Conservation (phyloP, 306 rosid species). For the Albizia julibrissin region DNA sequence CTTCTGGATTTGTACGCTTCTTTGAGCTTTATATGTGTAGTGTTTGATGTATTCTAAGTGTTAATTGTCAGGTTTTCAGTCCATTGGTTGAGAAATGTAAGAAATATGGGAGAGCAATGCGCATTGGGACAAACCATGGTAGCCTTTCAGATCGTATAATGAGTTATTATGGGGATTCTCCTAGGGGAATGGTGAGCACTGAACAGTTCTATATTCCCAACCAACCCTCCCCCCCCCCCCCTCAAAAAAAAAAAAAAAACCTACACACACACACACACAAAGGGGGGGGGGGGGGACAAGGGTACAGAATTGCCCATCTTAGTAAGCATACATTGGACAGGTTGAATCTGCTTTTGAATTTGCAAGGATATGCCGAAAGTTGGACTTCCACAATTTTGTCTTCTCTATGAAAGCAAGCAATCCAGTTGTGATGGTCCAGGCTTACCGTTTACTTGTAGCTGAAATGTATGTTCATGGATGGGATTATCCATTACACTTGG, state of each 20-base stretch:
- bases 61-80: conserved; percentile 67
- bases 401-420: conserved; percentile 99
- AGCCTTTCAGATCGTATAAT: conserved; percentile 99
- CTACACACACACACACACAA: not conserved
- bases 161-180: conserved; percentile 99
- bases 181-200: conserved; percentile 95
- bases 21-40: not conserved
- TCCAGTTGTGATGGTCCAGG: conserved; percentile 98
- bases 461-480: conserved; percentile 98
- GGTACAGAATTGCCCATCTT: conserved; percentile 11
- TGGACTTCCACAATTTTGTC: conserved; percentile 89
- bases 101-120: conserved; percentile 98
- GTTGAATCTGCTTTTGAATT: conserved; percentile 99
- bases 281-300: not conserved
- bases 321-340: conserved; percentile 49
- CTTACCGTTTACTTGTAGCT: conserved; percentile 91
- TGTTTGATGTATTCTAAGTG: conserved; percentile 25
- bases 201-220: conserved; percentile 25
- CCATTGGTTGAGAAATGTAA: conserved; percentile 98
- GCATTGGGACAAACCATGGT: conserved; percentile 98
- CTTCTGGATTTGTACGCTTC: not conserved
- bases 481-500: conserved; percentile 98
- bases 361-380: conserved; percentile 94
- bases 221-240: not conserved
- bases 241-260: too few species aligned